phyloP scores from a whole-genome alignment of 495 filamentous ascomycete genomes.

The Viridothelium virens region DNA sequence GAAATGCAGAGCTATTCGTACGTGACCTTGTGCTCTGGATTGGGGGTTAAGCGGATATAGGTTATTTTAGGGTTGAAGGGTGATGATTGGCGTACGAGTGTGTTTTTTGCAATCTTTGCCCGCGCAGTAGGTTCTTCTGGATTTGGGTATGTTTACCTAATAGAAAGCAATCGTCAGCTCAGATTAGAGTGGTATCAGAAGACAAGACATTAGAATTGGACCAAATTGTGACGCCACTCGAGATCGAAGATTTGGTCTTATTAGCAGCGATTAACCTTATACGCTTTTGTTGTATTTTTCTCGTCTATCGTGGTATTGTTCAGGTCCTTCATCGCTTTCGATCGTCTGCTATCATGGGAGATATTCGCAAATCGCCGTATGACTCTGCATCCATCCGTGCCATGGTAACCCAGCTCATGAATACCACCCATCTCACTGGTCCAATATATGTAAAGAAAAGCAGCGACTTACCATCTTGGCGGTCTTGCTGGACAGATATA shows the following conservation, averaged over 20 bases:
- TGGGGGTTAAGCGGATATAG: background rate
- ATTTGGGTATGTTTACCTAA: conserved; percentile 85
- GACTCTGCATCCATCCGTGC: background rate
- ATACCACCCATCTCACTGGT: background rate
- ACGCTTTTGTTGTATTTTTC: background rate
- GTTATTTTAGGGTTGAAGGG: background rate
- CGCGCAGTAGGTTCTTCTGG: conserved; percentile 91
- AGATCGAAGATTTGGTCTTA: too few species aligned
- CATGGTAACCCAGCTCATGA: background rate
- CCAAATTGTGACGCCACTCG: too few species aligned
- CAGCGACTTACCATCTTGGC: background rate
- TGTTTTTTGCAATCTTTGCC: conserved; percentile 90
- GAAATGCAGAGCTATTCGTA: too few species aligned
- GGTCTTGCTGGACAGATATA: background rate
- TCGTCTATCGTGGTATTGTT: background rate
- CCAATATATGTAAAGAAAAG: background rate
- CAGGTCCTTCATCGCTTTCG: background rate
- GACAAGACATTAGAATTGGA: too few species aligned
- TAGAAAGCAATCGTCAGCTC: background rate
- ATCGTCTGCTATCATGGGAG: background rate
- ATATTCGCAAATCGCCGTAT: too few species aligned
- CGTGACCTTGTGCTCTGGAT: background rate
- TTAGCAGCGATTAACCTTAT: too few species aligned
- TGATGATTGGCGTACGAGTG: conserved; percentile 34
- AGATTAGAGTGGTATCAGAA: too few species aligned